These are phyloP conservation scores for Cercophora samala DNA, from an alignment of 495 filamentous ascomycete species.

Conservation along the genomic window DNA sequence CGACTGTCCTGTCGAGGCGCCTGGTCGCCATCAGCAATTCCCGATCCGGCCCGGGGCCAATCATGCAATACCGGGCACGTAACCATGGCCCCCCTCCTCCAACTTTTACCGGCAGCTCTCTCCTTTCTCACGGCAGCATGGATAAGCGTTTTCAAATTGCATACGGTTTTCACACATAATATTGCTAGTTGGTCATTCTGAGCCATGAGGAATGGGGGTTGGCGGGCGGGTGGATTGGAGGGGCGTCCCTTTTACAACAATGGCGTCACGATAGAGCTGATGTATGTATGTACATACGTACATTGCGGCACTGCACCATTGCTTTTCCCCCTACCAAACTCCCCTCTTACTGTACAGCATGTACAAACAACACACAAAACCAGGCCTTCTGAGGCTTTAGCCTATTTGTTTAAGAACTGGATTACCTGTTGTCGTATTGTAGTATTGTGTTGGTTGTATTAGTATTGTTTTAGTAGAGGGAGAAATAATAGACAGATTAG, in stretches of 20 bases:
- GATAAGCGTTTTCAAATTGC: not conserved
- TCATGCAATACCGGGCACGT: conserved; percentile 22
- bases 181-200: not conserved
- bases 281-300: too few relatives aligned
- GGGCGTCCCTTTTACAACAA: not conserved
- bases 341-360: not conserved
- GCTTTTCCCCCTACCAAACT: not conserved
- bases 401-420: not conserved
- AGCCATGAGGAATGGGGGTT: not conserved
- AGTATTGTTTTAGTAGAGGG: not conserved
- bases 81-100: not conserved
- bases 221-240: not conserved
- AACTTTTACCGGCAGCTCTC: not conserved
- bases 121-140: not conserved
- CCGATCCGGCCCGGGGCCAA: conserved; percentile 7
- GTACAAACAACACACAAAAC: not conserved
- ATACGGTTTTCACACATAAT: not conserved
- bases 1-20: conserved; percentile 29
- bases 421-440: not conserved
- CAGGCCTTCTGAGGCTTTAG: not conserved
- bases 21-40: conserved; percentile 25
- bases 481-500: not conserved
- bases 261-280: not conserved
- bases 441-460: not conserved
- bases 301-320: not conserved